phyloP scores from a whole-genome alignment of 352 stramenopile species.

The Phytopythium litorale region DNA sequence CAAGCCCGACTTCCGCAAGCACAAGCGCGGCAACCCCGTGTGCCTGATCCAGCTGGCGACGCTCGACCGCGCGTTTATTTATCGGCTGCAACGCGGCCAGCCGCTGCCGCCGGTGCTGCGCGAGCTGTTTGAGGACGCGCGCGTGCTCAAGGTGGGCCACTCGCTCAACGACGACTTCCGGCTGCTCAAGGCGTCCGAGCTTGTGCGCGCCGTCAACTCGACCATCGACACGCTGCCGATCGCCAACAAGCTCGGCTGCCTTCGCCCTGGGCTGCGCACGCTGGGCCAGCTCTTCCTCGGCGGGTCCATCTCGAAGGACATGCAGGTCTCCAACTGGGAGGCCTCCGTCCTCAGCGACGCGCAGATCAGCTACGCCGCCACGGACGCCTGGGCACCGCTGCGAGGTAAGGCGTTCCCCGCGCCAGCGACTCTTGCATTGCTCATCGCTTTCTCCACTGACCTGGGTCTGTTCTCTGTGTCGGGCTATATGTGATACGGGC shows the following conservation, averaged over 20 bases:
- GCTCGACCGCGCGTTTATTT: constrained; percentile 70
- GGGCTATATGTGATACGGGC: background rate
- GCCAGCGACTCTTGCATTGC: background rate
- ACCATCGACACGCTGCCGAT: constrained; percentile 82
- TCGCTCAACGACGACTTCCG: constrained; percentile 76
- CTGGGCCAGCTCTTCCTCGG: constrained; percentile 72
- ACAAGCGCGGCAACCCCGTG: constrained; percentile 57
- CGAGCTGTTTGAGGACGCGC: constrained; percentile 46
- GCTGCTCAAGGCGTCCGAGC: constrained; percentile 44
- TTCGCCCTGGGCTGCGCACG: constrained; percentile 67
- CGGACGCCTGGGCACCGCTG: constrained; percentile 72
- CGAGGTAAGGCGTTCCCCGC: constrained; percentile 30
- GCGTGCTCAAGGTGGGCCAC: constrained; percentile 75
- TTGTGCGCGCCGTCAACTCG: constrained; percentile 57
- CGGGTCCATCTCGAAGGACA: constrained; percentile 70
- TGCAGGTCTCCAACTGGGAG: constrained; percentile 88
- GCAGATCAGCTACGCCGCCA: constrained; percentile 79
- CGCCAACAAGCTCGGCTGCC: constrained; percentile 69
- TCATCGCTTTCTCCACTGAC: background rate
- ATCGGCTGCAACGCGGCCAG: constrained; percentile 50
- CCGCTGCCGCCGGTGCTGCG: constrained; percentile 54
- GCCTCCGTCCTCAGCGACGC: constrained; percentile 49
- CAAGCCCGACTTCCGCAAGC: constrained; percentile 54
- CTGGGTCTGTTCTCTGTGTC: constrained; percentile 7
- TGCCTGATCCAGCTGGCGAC: constrained; percentile 79